These are phyloP conservation scores for Gnaphalium uliginosum DNA, from an alignment of 129 eudicot genomes.

Conservation along the genomic window DNA sequence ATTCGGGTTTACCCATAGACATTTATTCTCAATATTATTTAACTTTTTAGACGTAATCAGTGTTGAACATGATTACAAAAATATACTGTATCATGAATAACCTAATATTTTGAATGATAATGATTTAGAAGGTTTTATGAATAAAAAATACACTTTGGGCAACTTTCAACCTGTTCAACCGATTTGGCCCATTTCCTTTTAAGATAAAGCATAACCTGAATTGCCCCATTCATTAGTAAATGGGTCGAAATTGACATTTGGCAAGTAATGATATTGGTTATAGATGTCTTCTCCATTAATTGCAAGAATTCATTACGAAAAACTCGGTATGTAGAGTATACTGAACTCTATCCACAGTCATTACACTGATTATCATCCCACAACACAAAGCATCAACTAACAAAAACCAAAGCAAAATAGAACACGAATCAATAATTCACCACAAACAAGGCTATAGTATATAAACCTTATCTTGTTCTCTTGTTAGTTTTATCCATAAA, in stretches of 20 bases:
- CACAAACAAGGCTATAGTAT: background rate
- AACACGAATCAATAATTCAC: background rate
- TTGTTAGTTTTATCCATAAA: background rate
- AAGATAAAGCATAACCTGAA: background rate
- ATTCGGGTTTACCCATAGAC: background rate
- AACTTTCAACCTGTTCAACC: background rate
- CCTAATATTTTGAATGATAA: too few relatives aligned
- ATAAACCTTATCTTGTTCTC: background rate
- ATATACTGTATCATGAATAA: too few relatives aligned
- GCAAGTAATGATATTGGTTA: background rate
- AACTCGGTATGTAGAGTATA: background rate
- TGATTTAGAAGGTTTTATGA: too few relatives aligned
- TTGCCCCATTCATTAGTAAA: background rate
- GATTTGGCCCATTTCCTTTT: background rate
- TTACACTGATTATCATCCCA: background rate
- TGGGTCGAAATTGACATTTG: background rate
- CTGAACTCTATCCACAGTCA: background rate
- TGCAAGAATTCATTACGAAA: background rate
- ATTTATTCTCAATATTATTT: background rate
- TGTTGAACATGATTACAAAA: background rate
- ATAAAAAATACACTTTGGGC: background rate
- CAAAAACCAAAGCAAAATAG: conserved; percentile 14
- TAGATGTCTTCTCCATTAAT: background rate
- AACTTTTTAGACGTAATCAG: background rate
- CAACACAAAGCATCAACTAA: conserved; percentile 13